Base-by-base conservation (phyloP, 345 rosid species). In the Populus ilicifolia region DNA sequence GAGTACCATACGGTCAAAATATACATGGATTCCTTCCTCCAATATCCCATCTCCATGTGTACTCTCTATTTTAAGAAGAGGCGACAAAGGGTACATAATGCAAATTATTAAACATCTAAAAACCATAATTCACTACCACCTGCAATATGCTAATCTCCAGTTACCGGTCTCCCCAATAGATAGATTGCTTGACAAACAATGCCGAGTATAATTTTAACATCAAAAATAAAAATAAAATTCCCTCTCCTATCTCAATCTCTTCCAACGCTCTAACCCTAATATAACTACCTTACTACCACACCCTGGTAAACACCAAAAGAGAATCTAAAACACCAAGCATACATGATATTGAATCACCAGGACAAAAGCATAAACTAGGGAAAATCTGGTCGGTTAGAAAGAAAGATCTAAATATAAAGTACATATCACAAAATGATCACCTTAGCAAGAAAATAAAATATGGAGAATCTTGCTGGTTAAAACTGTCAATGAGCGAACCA, bases 391-490 rank as follows among this genome's bases (percentile, higher is more conserved):
- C 10, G 12, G 29, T 23, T n/a, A 59, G 13, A 59, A 12, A 21
- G 56, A 5, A 73, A 68, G 62, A 75, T 48, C 14, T n/a, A 73
- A 54, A 78, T 39, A 79, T 64, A 68, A 79, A 64, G 66, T 44
- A 77, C 14, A 56, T 3, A 72, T 14, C 27, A 30, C 20, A 75
- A 27, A 59, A 29, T 56, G 73, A 77, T 79, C 84, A 94, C 98
- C 98, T 94, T 80, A 94, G 94, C 85, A 94, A 80, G 85, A 94
- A 94, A 79, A 94, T 92, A 80, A 94, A 94, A 85, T 68, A 92
- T 36, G 96, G 91, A 16, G 98, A 94, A 85, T 81, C 83, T 36
- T 89, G 81, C 72, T 84, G 83, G 83, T 94, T 94, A 82, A 92
- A 94, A 67, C 18, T 69, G 0, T 94, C 97, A 74, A 94, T 94